Base-by-base conservation (phyloP, 2,329 filamentous ascomycete genomes). In the Fusarium avenaceum region DNA sequence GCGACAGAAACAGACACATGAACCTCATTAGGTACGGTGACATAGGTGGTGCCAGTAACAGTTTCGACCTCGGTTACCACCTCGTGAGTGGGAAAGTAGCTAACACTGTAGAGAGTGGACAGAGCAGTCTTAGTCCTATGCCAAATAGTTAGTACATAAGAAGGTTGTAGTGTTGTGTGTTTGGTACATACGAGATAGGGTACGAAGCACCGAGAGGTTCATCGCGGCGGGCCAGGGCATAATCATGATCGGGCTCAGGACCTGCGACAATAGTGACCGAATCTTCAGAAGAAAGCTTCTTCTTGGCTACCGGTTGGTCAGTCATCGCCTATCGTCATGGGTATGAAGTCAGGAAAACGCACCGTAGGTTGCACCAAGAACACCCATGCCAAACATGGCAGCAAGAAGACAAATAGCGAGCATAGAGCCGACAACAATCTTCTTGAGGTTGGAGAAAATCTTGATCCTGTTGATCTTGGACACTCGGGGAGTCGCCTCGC, bases 121-220 rank as follows among this genome's bases (percentile, higher is more conserved):
- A 76, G 59, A 20, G 72, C 69, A 20, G 78, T 79, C 48, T 76
- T 72, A 9, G 78, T 80, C 39, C 78, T 80, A 17, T 9, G 26
- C 20, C 11, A 11, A 22, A 22, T 24, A 17, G 55, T 75, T 45
- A 72, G 59, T 52, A 11, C 8, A 14, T 8, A n/a, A 10, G 3
- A 33, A 15, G 28, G 10, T 35, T 19, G 11, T 32, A 52, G 28
- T 7, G 6, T 51, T 20, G 7, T 33, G 14, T 42, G 24, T 26
- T 30, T 26, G 17, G 15, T 11, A 69, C 79, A 74, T 70, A 80
- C 79, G 77, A 77, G 63, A 80, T 72, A 2, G 79, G 77, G 24
- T 78, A 71, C 45, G 71, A 76, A 56, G 75, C 64, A 20, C 39
- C 69, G 26, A 47, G 50, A 14, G 13, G 55, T 19, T 67, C 59